Conservation (phyloP, 2,329 filamentous ascomycete species). For the Proliferodiscus dingleyae region DNA sequence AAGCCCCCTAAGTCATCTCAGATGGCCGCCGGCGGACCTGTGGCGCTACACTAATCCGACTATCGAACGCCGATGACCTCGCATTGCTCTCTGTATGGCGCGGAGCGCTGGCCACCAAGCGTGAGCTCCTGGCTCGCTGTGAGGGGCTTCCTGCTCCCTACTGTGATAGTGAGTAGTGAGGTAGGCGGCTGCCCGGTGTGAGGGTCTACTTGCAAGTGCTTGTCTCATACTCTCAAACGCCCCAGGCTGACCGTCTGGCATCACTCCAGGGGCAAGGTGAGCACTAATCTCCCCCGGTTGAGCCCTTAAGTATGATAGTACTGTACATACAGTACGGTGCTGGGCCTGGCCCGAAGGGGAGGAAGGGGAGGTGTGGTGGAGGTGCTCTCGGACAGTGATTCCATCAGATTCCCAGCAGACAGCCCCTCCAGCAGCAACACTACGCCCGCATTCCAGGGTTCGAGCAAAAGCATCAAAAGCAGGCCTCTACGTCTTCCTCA, state of each 20-base stretch:
- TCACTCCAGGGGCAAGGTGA: not conserved
- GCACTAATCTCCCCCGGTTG: not conserved
- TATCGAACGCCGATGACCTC: conserved; percentile 20
- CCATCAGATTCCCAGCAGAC: too few species aligned
- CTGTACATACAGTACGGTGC: too few species aligned
- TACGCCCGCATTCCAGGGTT: too few species aligned
- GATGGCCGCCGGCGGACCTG: conserved; percentile 1
- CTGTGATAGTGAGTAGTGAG: too few species aligned
- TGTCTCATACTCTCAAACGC: not conserved
- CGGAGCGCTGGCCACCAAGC: conserved; percentile 14
- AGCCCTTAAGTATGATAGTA: not conserved
- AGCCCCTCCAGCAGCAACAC: too few species aligned
- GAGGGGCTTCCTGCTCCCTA: too few species aligned
- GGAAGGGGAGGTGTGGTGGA: too few species aligned
- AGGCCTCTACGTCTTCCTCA: too few species aligned
- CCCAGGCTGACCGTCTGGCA: not conserved
- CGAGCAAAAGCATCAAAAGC: too few species aligned
- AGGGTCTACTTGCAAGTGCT: not conserved
- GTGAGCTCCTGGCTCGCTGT: not conserved
- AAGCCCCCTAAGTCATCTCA: conserved; percentile 3
- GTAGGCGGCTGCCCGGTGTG: too few species aligned
- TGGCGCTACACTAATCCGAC: conserved; percentile 18
- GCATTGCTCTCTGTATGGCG: conserved; percentile 5
- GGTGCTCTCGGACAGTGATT: too few species aligned
- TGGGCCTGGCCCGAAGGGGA: too few species aligned